These are phyloP conservation scores for Boechera retrofracta DNA, from an alignment of 345 rosid species.

Conservation along the genomic window DNA sequence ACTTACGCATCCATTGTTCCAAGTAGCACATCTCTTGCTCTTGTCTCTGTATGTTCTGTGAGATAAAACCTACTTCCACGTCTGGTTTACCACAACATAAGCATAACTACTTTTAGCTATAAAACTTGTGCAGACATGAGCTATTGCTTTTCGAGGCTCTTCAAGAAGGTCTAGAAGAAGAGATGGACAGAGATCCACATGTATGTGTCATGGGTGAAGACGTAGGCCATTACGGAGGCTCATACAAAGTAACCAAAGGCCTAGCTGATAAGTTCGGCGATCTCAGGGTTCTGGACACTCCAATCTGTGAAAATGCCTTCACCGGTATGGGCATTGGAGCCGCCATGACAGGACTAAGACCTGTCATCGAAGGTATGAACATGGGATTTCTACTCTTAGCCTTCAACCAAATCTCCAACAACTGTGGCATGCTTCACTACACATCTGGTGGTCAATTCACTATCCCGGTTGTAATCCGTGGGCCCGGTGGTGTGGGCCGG, in stretches of 20 bases:
- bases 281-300: slow-evolving; percentile 89
- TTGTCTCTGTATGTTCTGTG: background rate
- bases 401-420: slow-evolving; percentile 94
- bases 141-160: slow-evolving; percentile 87
- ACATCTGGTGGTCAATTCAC: slow-evolving; percentile 94
- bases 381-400: slow-evolving; percentile 96
- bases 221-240: slow-evolving; percentile 91
- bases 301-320: slow-evolving; percentile 92
- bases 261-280: slow-evolving; percentile 75
- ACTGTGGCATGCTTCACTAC: slow-evolving; percentile 96
- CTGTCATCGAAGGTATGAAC: slow-evolving; percentile 87
- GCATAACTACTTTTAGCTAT: slow-evolving; percentile 1
- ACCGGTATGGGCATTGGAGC: slow-evolving; percentile 97
- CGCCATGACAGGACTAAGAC: slow-evolving; percentile 89
- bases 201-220: slow-evolving; percentile 94
- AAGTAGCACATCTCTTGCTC: background rate
- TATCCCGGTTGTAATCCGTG: slow-evolving; percentile 84
- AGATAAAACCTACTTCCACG: background rate
- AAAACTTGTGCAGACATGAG: slow-evolving; percentile 61
- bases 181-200: slow-evolving; percentile 85
- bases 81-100: background rate
- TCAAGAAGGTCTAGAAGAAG: slow-evolving; percentile 90
- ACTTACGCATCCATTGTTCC: background rate
- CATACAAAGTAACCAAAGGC: slow-evolving; percentile 85
- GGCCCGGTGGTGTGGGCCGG: slow-evolving; percentile 94